Evolutionary conservation across 441 rosid genomes (phyloP).

Genomic region (Pelargonium citronellum): DNA sequence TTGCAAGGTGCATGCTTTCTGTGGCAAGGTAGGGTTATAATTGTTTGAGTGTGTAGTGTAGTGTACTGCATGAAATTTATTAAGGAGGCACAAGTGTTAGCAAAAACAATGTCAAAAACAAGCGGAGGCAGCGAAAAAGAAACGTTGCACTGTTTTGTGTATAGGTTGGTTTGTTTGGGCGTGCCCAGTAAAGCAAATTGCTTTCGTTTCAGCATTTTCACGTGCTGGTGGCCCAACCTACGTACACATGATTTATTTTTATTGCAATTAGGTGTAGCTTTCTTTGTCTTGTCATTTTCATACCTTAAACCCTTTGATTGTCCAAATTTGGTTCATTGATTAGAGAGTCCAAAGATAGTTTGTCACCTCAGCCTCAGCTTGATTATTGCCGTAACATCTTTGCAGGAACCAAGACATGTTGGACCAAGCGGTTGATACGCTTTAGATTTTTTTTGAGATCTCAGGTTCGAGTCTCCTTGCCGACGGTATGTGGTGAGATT

Average conservation of each 20-base stretch:
- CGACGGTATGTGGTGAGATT: no score
- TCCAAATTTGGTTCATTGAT: neutral
- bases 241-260: no score
- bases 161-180: neutral
- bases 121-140: neutral
- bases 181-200: neutral
- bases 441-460: no score
- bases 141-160: neutral
- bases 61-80: neutral
- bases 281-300: neutral
- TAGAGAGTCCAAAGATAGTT: no score
- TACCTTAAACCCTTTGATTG: neutral
- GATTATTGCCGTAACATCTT: no score
- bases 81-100: neutral
- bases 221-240: slow-evolving; percentile 3
- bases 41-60: no score
- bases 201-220: neutral
- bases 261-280: neutral
- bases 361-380: no score
- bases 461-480: no score
- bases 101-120: neutral
- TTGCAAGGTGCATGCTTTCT: neutral
- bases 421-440: no score
- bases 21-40: neutral
- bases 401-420: no score